These are phyloP conservation scores for Aspergillus avenaceus DNA, from an alignment of 495 filamentous ascomycete genomes.

Conservation along the genomic window DNA sequence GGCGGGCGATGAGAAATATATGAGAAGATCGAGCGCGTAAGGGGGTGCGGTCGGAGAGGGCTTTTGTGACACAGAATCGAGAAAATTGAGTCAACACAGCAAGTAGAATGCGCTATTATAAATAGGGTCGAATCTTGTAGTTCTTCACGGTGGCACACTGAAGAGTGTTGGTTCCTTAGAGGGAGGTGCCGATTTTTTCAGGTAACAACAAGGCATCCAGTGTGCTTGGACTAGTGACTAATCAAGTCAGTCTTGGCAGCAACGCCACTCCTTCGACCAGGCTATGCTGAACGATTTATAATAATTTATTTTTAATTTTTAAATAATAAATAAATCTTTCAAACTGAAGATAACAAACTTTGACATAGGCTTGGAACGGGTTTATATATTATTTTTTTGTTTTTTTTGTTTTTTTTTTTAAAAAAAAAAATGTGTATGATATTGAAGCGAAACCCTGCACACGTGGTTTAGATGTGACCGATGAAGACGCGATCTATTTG, in stretches of 20 bases:
- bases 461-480: constrained; percentile 9
- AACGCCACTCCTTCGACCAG: constrained; percentile 9
- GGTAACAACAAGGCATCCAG: constrained; percentile 28
- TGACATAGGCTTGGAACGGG: too few relatives aligned
- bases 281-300: constrained; percentile 3
- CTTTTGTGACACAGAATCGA: neutral
- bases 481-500: constrained; percentile 9
- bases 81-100: neutral
- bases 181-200: constrained; percentile 31
- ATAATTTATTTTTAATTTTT: too few relatives aligned
- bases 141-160: constrained; percentile 9
- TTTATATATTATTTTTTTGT: too few relatives aligned
- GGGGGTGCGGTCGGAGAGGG: neutral
- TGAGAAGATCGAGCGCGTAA: neutral
- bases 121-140: constrained; percentile 9
- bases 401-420: too few relatives aligned
- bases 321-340: too few relatives aligned
- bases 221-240: constrained; percentile 12
- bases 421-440: neutral
- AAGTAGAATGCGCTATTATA: constrained; percentile 8
- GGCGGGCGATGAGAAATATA: constrained; percentile 11
- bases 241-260: constrained; percentile 17
- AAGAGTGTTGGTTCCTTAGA: constrained; percentile 11
- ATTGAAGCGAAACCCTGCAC: constrained; percentile 2
- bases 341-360: too few relatives aligned